These are phyloP conservation scores for Candida piceae DNA, from an alignment of 805 yeast species.

Conservation along the genomic window DNA sequence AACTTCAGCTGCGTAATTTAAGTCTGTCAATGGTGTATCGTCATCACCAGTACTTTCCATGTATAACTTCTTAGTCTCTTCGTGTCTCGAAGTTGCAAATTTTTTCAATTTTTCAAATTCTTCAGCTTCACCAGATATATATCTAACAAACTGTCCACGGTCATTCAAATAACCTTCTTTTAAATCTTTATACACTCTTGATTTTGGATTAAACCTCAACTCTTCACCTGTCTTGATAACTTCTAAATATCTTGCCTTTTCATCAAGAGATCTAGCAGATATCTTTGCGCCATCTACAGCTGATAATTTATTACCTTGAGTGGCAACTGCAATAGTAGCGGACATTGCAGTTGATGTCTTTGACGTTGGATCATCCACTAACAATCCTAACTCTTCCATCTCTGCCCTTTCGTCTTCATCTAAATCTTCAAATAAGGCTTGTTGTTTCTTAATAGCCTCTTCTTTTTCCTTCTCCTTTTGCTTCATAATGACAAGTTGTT, in stretches of 20 bases:
- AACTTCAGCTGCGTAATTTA: constrained; percentile 29
- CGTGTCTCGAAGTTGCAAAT: constrained; percentile 34
- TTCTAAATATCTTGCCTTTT: constrained; percentile 65
- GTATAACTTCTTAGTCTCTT: constrained; percentile 13
- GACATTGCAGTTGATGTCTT: constrained; percentile 15
- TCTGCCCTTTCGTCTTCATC: constrained; percentile 43
- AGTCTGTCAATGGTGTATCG: constrained; percentile 18
- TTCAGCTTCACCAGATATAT: constrained; percentile 51
- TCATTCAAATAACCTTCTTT: constrained; percentile 31
- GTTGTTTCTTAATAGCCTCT: constrained; percentile 23
- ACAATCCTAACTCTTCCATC: constrained; percentile 35
- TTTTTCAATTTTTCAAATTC: constrained; percentile 44
- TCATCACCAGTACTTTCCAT: constrained; percentile 10
- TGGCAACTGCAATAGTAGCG: constrained; percentile 1
- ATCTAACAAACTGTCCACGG: constrained; percentile 47
- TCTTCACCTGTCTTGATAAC: constrained; percentile 41
- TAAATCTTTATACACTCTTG: constrained; percentile 35
- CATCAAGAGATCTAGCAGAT: constrained; percentile 62
- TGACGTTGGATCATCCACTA: constrained; percentile 14
- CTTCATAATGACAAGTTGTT: constrained; percentile 44
- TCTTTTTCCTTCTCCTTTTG: constrained; percentile 39
- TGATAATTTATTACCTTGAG: constrained; percentile 8
- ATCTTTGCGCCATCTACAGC: constrained; percentile 25
- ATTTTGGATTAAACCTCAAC: constrained; percentile 49
- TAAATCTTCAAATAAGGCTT: constrained; percentile 11